A percentile compares a stretch with the other conserved stretches of the same genome.
Conservation (phyloP, 352 stramenopile species). For the Globisporangium spiculum region DNA sequence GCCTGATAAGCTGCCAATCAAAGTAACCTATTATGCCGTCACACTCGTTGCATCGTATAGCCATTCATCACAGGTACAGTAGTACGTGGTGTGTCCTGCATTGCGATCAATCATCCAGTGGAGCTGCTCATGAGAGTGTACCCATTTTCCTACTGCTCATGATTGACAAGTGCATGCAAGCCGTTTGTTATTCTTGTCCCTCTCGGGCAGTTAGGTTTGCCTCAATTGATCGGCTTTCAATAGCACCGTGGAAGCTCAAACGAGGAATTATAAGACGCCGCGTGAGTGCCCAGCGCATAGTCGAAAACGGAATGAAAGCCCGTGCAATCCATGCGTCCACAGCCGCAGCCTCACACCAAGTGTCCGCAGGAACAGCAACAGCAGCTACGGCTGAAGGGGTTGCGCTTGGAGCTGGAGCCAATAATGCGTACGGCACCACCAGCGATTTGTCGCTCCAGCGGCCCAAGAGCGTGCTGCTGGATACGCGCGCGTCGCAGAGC, state of each 20-base stretch:
- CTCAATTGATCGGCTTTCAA: neutral
- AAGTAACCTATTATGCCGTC: constrained; percentile 11
- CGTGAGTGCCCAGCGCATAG: neutral
- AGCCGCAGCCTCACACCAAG: neutral
- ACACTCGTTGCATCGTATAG: neutral
- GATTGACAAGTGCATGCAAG: neutral
- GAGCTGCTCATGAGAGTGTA: neutral
- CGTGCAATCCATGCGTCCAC: neutral
- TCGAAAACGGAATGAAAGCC: neutral
- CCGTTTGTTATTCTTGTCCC: neutral
- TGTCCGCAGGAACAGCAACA: neutral
- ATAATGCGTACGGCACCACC: neutral
- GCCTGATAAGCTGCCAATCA: neutral
- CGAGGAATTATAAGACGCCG: neutral
- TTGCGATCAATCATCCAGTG: neutral
- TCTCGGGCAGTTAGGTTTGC: neutral
- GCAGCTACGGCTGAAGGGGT: neutral
- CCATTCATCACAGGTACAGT: neutral
- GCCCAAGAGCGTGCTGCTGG: constrained; percentile 26
- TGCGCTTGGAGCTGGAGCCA: neutral
- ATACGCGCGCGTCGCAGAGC: constrained; percentile 55
- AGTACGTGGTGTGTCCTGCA: neutral
- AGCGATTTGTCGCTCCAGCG: constrained; percentile 13
- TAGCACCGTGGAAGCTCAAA: neutral
- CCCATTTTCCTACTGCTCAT: neutral